Conservation (phyloP, 2,329 filamentous ascomycete species). For the Talaromyces sp. region DNA sequence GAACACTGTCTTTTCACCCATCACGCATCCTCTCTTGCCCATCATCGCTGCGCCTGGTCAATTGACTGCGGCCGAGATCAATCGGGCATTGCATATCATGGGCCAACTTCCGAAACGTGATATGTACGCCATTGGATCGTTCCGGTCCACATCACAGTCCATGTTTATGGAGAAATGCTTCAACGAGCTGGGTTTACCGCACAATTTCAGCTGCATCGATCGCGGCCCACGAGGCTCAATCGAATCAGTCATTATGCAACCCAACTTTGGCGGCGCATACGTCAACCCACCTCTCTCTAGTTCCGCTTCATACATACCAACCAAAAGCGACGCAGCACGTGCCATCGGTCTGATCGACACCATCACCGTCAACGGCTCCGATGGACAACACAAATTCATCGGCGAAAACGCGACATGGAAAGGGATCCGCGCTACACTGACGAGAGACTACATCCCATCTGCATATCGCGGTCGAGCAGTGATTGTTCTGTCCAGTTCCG, state of each 20-base stretch:
- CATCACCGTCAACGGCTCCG: constrained; percentile 61
- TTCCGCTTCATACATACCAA: constrained; percentile 58
- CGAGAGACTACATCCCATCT: constrained; percentile 75
- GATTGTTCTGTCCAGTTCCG: constrained; percentile 68
- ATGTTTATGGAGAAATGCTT: constrained; percentile 84
- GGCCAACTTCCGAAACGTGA: constrained; percentile 75
- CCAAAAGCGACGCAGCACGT: constrained; percentile 70
- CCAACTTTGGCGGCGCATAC: constrained; percentile 77
- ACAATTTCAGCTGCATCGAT: constrained; percentile 73
- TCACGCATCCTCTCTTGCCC: constrained; percentile 79
- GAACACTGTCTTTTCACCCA: constrained; percentile 82
- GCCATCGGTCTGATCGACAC: constrained; percentile 80
- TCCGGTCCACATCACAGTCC: constrained; percentile 69
- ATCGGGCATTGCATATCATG: constrained; percentile 71
- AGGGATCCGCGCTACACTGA: constrained; percentile 76
- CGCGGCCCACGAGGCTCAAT: constrained; percentile 64
- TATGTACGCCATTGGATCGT: constrained; percentile 75
- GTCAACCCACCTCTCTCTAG: constrained; percentile 67
- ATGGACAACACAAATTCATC: constrained; percentile 56
- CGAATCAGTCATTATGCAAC: constrained; percentile 68
- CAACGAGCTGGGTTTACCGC: constrained; percentile 79
- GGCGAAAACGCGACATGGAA: constrained; percentile 85
- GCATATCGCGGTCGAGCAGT: constrained; percentile 74
- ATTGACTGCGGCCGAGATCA: constrained; percentile 81
- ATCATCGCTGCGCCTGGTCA: constrained; percentile 83